Percentiles rank a stretch among this genome's conserved stretches.
These are phyloP conservation scores for Plectranthus barbatus DNA, from an alignment of 257 asterid genomes.

Conservation along the genomic window DNA sequence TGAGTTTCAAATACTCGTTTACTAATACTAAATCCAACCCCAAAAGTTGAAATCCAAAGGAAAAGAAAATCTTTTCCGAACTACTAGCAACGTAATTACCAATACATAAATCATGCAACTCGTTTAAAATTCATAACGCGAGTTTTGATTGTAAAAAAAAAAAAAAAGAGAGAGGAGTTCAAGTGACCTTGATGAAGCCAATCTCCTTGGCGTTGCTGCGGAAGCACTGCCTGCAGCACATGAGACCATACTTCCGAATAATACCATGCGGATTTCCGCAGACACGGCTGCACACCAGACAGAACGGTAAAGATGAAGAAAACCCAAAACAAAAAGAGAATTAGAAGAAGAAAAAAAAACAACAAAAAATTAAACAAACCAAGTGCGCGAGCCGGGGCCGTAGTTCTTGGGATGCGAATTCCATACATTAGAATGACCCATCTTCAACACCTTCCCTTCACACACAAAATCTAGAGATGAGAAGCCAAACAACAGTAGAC, in stretches of 20 bases:
- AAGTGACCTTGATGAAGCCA: constrained; percentile 33
- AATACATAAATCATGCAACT: no score
- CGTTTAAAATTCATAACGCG: background rate
- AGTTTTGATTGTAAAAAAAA: background rate
- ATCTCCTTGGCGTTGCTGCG: constrained; percentile 45
- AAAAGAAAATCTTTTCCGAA: no score
- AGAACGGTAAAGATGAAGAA: background rate
- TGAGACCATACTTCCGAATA: constrained; percentile 30
- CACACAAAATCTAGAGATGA: background rate
- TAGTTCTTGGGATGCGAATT: constrained; percentile 43
- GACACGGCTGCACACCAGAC: constrained; percentile 23
- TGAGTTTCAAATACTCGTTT: no score
- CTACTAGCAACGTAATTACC: no score
- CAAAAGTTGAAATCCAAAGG: no score
- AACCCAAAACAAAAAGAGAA: background rate
- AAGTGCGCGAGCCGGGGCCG: constrained; percentile 43
- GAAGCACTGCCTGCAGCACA: constrained; percentile 46
- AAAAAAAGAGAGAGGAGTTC: background rate
- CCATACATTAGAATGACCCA: constrained; percentile 47
- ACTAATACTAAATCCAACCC: no score
- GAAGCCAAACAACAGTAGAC: background rate
- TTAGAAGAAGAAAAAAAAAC: background rate
- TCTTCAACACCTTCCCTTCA: background rate
- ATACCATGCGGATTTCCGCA: constrained; percentile 36
- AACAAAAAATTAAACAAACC: constrained; percentile 13